Evolutionary conservation across 192 early-diverging fungal species (phyloP).

Genomic region (Backusella mclennaniae): DNA sequence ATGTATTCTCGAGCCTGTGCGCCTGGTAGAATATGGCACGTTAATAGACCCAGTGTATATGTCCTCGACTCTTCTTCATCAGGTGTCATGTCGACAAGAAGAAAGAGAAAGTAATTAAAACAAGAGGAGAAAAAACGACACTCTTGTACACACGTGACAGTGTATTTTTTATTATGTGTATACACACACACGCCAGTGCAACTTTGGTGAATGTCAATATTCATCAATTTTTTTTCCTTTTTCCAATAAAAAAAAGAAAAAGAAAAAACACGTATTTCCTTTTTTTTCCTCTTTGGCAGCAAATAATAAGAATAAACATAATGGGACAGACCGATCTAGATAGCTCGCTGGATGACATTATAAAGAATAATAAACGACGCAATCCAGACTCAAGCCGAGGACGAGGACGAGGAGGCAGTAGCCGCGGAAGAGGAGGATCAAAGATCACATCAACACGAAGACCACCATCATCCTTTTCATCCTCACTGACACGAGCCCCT

Average conservation of each 20-base stretch:
- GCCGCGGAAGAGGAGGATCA: neutral
- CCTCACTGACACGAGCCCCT: neutral
- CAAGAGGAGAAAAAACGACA: neutral
- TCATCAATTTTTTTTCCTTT: neutral
- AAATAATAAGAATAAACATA: neutral
- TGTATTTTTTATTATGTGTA: neutral
- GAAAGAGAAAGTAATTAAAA: neutral
- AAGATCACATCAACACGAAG: too few species aligned
- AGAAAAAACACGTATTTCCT: neutral
- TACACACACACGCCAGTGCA: neutral
- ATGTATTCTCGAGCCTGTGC: slow-evolving; percentile 2
- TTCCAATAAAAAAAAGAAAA: neutral
- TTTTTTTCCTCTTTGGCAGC: neutral
- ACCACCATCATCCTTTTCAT: too few species aligned
- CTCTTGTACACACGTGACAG: neutral
- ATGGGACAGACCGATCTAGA: slow-evolving; percentile 4
- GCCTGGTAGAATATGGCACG: slow-evolving; percentile 12
- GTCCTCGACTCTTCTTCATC: neutral
- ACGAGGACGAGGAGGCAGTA: neutral
- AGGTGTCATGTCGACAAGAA: neutral
- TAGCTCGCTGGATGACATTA: slow-evolving; percentile 7
- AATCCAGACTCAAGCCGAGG: neutral
- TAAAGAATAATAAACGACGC: neutral
- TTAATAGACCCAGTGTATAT: slow-evolving; percentile 1
- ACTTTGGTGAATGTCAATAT: neutral